A percentile compares a stretch with the other conserved stretches of the same genome.
phyloP scores from a whole-genome alignment of 345 rosid species.

The Gynandropsis gynandra region DNA sequence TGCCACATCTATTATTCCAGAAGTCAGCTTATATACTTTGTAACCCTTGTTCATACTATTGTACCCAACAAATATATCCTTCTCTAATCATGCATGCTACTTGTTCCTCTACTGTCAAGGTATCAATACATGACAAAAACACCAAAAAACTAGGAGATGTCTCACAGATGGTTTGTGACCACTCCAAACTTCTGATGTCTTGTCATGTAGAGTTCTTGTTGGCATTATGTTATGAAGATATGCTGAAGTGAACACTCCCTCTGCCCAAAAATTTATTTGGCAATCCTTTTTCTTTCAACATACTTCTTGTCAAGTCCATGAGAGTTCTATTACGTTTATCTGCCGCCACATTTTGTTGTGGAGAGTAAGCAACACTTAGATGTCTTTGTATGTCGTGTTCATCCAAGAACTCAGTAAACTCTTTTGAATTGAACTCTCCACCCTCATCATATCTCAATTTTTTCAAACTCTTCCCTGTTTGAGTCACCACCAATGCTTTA shows the following conservation, averaged over 20 bases:
- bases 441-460: too few species aligned
- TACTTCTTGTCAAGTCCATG: constrained; percentile 8
- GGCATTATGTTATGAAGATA: background rate
- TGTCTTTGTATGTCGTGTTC: too few species aligned
- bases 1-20: too few species aligned
- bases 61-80: too few species aligned
- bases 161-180: background rate
- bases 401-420: too few species aligned
- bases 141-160: background rate
- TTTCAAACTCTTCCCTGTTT: background rate
- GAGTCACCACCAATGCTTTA: constrained; percentile 1
- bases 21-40: too few species aligned
- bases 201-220: background rate
- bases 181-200: background rate
- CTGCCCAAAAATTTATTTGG: constrained; percentile 11
- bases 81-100: background rate
- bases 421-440: too few species aligned
- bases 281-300: background rate
- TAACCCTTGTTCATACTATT: too few species aligned
- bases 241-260: background rate
- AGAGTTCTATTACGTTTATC: constrained; percentile 1
- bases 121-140: background rate
- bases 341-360: constrained; percentile 11
- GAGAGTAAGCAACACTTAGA: background rate
- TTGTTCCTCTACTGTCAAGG: background rate